phyloP scores from a whole-genome alignment of 129 eudicot genomes.

The Saussurea involucrata region DNA sequence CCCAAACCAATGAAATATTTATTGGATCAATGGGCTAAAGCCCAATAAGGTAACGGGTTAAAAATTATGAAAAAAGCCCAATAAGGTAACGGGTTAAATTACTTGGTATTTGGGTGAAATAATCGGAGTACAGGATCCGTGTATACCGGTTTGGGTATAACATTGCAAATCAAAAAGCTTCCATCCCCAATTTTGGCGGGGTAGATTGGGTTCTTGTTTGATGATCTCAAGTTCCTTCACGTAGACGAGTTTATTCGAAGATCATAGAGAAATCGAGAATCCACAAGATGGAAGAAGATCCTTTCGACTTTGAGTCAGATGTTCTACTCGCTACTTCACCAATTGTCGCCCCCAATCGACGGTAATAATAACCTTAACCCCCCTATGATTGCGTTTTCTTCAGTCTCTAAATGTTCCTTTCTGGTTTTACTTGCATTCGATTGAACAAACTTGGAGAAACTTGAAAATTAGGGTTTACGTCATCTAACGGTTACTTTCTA shows the following conservation, averaged over 20 bases:
- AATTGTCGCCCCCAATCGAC: slow-evolving; percentile 16
- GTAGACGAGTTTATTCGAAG: background rate
- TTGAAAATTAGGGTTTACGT: slow-evolving; percentile 1
- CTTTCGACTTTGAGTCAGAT: slow-evolving; percentile 33
- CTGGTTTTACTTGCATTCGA: background rate
- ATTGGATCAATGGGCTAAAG: background rate
- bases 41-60: background rate
- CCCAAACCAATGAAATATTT: background rate
- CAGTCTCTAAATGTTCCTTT: background rate
- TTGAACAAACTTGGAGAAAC: background rate
- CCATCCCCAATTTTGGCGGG: slow-evolving; percentile 32
- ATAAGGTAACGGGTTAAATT: background rate
- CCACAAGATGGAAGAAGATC: slow-evolving; percentile 31
- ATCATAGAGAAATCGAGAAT: background rate
- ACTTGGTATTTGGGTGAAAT: background rate
- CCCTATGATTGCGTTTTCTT: background rate
- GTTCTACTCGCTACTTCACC: slow-evolving; percentile 30
- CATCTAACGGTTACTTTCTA: background rate
- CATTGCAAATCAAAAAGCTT: slow-evolving; percentile 13
- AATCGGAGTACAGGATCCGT: background rate
- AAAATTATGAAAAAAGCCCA: slow-evolving; percentile 18
- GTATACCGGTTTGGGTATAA: background rate
- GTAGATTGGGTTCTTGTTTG: background rate
- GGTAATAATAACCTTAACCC: background rate
- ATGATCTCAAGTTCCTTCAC: background rate